These are phyloP conservation scores for Linanthus parryae DNA, from an alignment of 148 eudicot species.

Conservation along the genomic window DNA sequence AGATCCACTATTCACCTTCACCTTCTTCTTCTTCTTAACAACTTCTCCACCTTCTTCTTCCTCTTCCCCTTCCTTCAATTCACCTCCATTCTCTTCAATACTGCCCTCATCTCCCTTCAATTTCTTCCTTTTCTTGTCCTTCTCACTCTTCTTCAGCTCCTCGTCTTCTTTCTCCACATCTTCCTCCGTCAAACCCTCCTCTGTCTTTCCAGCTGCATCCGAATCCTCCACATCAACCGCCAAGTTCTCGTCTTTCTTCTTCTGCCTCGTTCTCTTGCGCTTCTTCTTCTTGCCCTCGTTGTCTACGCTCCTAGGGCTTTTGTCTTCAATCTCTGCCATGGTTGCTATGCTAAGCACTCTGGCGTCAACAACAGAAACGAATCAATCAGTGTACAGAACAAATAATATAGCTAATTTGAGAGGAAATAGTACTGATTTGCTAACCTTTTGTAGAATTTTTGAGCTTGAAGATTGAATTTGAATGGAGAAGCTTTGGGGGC, in stretches of 20 bases:
- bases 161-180: background rate
- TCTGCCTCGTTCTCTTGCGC: conserved; percentile 10
- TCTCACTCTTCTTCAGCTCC: conserved; percentile 7
- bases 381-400: too few species aligned
- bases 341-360: too few species aligned
- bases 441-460: too few species aligned
- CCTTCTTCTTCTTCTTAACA: conserved; percentile 16
- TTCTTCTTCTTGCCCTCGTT: conserved; percentile 6
- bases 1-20: conserved; percentile 29
- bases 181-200: conserved; percentile 10
- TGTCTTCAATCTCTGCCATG: conserved; percentile 10
- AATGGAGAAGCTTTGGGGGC: too few species aligned
- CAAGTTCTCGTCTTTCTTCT: background rate
- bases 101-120: conserved; percentile 1
- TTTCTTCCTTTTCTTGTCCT: conserved; percentile 1
- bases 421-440: too few species aligned
- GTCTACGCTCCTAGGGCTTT: background rate
- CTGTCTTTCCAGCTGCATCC: background rate
- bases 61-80: conserved; percentile 7
- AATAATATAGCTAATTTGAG: too few species aligned
- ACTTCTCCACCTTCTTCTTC: conserved; percentile 7
- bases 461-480: too few species aligned
- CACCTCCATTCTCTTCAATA: conserved; percentile 6
- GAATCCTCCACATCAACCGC: background rate
- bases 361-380: too few species aligned